phyloP scores from a whole-genome alignment of 306 rosid genomes.

The Cotoneaster glaucophyllus region DNA sequence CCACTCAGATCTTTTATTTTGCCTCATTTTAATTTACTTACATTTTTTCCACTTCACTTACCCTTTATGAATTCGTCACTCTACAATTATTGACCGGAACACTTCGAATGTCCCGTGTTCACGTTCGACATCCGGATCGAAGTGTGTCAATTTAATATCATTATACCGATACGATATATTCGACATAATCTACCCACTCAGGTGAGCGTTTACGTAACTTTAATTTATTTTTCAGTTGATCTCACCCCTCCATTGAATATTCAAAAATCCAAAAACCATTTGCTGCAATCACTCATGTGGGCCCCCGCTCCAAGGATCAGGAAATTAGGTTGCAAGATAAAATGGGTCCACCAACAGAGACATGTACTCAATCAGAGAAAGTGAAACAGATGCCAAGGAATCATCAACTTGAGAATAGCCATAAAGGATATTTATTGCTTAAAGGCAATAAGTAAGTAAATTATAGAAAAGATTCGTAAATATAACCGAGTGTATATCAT shows the following conservation, averaged over 20 bases:
- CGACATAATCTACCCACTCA: not conserved
- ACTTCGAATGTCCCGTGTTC: too few species aligned
- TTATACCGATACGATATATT: not conserved
- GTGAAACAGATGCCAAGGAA: conserved; percentile 36
- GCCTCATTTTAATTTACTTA: too few species aligned
- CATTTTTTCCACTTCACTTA: too few species aligned
- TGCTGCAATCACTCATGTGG: conserved; percentile 60
- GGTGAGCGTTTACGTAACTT: not conserved
- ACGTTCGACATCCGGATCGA: too few species aligned
- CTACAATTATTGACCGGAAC: too few species aligned
- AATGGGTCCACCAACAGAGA: conserved; percentile 57
- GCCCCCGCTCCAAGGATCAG: conserved; percentile 51
- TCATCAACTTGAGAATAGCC: conserved; percentile 42
- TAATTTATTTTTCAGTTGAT: not conserved
- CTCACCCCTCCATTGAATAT: not conserved
- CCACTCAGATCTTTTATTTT: too few species aligned
- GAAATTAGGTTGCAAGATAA: conserved; percentile 48
- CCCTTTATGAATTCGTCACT: too few species aligned
- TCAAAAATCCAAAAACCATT: conserved; percentile 21
- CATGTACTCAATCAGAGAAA: conserved; percentile 51
- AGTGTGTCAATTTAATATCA: too few species aligned
- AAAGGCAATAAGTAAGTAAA: conserved; percentile 9
- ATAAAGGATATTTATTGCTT: conserved; percentile 38
- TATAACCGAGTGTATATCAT: too few species aligned
- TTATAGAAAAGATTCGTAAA: too few species aligned